Percentiles rank a stretch among this genome's conserved stretches.
Conservation (phyloP, 164 flowering plant genomes). For the Magnolia officinalis region DNA sequence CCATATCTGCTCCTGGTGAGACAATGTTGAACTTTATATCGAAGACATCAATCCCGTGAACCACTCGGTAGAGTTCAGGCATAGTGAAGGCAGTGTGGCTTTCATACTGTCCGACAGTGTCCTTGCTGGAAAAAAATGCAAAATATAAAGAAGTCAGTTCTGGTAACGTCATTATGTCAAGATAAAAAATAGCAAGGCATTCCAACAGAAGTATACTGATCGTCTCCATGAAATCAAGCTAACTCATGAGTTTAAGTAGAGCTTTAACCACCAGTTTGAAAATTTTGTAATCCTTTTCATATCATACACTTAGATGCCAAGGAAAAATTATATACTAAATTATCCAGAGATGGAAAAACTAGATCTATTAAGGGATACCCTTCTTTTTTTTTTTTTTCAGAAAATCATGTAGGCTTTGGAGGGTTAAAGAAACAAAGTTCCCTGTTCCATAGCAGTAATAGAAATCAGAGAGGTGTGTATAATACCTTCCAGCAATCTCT, state of each 20-base stretch:
- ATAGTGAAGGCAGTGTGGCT: constrained; percentile 94
- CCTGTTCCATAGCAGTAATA: background rate
- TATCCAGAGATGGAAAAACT: background rate
- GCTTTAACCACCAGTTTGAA: too few relatives aligned
- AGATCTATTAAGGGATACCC: background rate
- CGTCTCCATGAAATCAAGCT: too few relatives aligned
- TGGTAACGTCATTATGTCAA: background rate
- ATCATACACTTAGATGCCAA: too few relatives aligned
- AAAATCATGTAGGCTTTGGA: background rate
- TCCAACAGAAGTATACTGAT: too few relatives aligned
- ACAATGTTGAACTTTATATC: constrained; percentile 99
- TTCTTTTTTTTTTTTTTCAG: background rate
- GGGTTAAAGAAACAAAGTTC: too few relatives aligned
- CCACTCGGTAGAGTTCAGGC: constrained; percentile 97
- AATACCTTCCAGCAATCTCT: constrained; percentile 97
- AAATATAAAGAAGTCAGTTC: background rate
- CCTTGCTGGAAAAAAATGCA: constrained; percentile 55
- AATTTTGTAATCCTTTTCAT: too few relatives aligned
- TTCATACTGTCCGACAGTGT: constrained; percentile 96
- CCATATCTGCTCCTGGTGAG: constrained; percentile 95
- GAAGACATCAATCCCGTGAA: constrained; percentile 90
- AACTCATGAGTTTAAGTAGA: too few relatives aligned
- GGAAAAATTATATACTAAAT: background rate
- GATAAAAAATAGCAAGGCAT: too few relatives aligned
- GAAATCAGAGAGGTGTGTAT: background rate